Evolutionary conservation across 257 asterid genomes (phyloP), one percentile per base, ranked within the genome.

Genomic region (Phtheirospermum japonicum): DNA sequence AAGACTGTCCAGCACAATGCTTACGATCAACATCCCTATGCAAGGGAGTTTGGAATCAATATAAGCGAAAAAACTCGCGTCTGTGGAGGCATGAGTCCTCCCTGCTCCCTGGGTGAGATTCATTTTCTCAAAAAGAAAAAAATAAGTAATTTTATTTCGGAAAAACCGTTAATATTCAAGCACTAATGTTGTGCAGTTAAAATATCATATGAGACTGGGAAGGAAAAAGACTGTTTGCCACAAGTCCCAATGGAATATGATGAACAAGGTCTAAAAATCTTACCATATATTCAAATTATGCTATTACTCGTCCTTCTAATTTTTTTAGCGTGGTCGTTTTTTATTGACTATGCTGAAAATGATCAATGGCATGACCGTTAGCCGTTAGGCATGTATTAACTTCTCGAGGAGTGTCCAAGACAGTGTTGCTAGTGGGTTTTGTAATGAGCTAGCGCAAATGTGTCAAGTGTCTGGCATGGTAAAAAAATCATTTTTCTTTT

Each of bases 211-310:
- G 96, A 93, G 65, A 79, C 82, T 0, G 99, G 99, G 28, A 89
- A 85, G 74, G 99, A 93, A 73, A 93, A 85, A 71, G 97, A 93
- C 58, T 93, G 99, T 66, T 61, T 93, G 63, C 99, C 97, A 9
- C 97, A 93, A 69, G 96, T 93, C 97, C 71, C 99, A 93, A 64
- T 93, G 99, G 99, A 93, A 93, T 64, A 93, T 89, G 99, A 82
- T 87, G 92, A 93, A 93, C 67, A 93, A 93, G 99, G 99, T 93
- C 19, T n/a, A n/a, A n/a, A n/a, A n/a, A n/a, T n/a, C n/a, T n/a
- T n/a, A n/a, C n/a, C n/a, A n/a, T n/a, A n/a, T n/a, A n/a, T n/a
- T n/a, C n/a, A n/a, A n/a, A 45, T 37, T 20, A 40, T 45, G 51
- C 51, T n/a, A n/a, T 2, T 12, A 12, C 13, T n/a, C 12, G 9